Percentiles rank a stretch among this genome's conserved stretches.
These are phyloP conservation scores for Buxus sempervirens DNA, from an alignment of 164 flowering plant genomes.

Conservation along the genomic window DNA sequence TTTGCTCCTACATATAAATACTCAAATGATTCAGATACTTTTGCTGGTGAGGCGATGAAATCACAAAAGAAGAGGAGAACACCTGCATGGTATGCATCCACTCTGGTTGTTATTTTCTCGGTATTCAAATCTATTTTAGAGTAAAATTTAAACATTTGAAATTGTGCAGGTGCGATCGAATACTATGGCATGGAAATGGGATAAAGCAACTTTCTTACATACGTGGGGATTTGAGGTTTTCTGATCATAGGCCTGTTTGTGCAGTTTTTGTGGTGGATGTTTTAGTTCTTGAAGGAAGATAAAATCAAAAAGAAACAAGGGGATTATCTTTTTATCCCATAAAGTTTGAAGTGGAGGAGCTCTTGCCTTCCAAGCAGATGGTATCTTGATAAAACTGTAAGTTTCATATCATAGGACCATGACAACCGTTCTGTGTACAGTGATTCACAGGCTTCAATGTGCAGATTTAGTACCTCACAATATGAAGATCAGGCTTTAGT, in stretches of 20 bases:
- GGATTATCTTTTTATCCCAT: constrained; percentile 13
- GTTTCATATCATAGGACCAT: too few relatives aligned
- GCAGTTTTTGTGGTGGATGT: constrained; percentile 60
- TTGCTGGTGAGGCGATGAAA: constrained; percentile 56
- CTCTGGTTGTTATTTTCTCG: background rate
- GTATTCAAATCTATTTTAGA: background rate
- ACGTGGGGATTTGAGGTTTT: constrained; percentile 60
- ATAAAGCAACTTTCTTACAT: constrained; percentile 53
- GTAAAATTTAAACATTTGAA: background rate
- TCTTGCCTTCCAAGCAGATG: constrained; percentile 19
- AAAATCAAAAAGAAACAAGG: too few relatives aligned
- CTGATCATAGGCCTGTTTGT: constrained; percentile 87
- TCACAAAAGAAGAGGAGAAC: constrained; percentile 71
- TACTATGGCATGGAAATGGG: constrained; percentile 75
- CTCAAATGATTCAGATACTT: constrained; percentile 61
- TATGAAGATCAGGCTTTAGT: too few relatives aligned
- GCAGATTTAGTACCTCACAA: too few relatives aligned
- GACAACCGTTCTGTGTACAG: too few relatives aligned
- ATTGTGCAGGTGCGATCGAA: constrained; percentile 74
- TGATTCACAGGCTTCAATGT: too few relatives aligned
- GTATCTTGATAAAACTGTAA: constrained; percentile 11
- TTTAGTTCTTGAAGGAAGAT: constrained; percentile 20
- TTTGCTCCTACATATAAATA: constrained; percentile 91
- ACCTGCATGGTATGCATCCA: constrained; percentile 72
- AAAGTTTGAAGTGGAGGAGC: constrained; percentile 28